phyloP scores from a whole-genome alignment of 805 yeast species.

The Trichomonascus vanleenenianus region DNA sequence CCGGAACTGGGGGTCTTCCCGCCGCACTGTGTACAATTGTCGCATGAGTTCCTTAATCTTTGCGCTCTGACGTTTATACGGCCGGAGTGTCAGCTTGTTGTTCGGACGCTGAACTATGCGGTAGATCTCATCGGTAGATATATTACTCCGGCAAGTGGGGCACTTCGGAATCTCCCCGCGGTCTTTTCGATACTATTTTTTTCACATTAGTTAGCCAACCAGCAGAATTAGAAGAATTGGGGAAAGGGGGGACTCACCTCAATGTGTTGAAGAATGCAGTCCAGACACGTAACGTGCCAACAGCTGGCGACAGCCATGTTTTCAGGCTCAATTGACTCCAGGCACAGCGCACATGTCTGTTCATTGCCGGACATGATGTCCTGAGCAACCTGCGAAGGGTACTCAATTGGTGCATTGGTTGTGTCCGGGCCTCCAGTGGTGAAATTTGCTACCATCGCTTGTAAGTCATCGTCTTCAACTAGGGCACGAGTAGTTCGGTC shows the following conservation, averaged over 20 bases:
- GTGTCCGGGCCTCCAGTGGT: too few relatives aligned
- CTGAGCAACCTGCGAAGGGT: constrained; percentile 16
- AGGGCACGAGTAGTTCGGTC: too few relatives aligned
- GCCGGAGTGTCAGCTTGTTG: constrained; percentile 20
- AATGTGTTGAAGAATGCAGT: constrained; percentile 67
- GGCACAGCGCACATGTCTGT: constrained; percentile 80
- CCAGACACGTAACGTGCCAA: constrained; percentile 70
- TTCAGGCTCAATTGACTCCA: constrained; percentile 48
- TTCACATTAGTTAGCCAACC: neutral
- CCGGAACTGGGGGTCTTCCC: constrained; percentile 49
- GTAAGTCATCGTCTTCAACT: too few relatives aligned
- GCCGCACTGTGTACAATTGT: constrained; percentile 48
- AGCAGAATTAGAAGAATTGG: neutral
- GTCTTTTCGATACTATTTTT: constrained; percentile 40
- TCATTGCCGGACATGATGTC: constrained; percentile 29
- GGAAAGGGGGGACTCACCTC: constrained; percentile 24
- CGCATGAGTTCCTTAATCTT: constrained; percentile 62
- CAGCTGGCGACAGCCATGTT: constrained; percentile 64
- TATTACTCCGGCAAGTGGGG: constrained; percentile 63
- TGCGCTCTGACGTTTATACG: constrained; percentile 45
- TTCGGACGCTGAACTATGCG: constrained; percentile 31
- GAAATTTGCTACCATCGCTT: too few relatives aligned
- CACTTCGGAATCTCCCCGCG: constrained; percentile 47
- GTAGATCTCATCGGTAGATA: constrained; percentile 44
- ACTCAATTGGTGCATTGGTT: too few relatives aligned